Evolutionary conservation across 768 basidiomycete genomes (phyloP).

Genomic region (Russula olivacea): DNA sequence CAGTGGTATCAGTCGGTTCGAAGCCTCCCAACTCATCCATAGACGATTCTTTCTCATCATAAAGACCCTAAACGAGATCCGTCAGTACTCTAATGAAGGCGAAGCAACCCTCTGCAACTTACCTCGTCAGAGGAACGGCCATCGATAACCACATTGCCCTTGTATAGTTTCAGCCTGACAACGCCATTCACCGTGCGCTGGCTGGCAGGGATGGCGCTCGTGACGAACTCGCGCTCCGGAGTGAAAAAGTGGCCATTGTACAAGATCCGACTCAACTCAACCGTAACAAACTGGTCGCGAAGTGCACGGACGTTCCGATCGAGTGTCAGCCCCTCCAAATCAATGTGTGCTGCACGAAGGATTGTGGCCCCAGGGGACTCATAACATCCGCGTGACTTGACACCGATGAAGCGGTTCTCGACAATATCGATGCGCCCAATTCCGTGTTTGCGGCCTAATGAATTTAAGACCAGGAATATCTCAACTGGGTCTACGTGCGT

Average conservation of each 20-base stretch:
- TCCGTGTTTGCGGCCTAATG: slow-evolving; percentile 90
- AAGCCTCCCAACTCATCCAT: slow-evolving; percentile 99
- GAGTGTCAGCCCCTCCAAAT: slow-evolving; percentile 95
- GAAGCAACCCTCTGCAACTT: slow-evolving; percentile 25
- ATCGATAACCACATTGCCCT: slow-evolving; percentile 92
- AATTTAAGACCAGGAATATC: slow-evolving; percentile 87
- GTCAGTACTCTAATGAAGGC: background rate
- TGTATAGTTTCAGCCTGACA: slow-evolving; percentile 87
- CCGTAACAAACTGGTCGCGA: slow-evolving; percentile 91
- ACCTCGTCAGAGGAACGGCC: slow-evolving; percentile 87
- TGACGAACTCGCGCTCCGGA: slow-evolving; percentile 96
- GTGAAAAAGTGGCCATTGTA: slow-evolving; percentile 99
- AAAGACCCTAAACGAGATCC: slow-evolving; percentile 59
- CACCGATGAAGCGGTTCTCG: slow-evolving; percentile 99
- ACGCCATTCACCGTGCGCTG: slow-evolving; percentile 95
- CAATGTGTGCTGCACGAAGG: slow-evolving; percentile 90
- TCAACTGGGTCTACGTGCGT: slow-evolving; percentile 89
- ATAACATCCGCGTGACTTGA: slow-evolving; percentile 99
- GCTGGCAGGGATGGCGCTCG: slow-evolving; percentile 83
- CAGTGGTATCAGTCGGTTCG: slow-evolving; percentile 90
- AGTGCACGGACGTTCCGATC: slow-evolving; percentile 95
- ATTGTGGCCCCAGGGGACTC: slow-evolving; percentile 97
- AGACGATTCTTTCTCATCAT: slow-evolving; percentile 91
- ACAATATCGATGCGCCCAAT: slow-evolving; percentile 98
- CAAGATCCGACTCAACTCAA: slow-evolving; percentile 82